phyloP scores from a whole-genome alignment of 192 early-diverging fungal genomes.

The Linnemannia exigua region DNA sequence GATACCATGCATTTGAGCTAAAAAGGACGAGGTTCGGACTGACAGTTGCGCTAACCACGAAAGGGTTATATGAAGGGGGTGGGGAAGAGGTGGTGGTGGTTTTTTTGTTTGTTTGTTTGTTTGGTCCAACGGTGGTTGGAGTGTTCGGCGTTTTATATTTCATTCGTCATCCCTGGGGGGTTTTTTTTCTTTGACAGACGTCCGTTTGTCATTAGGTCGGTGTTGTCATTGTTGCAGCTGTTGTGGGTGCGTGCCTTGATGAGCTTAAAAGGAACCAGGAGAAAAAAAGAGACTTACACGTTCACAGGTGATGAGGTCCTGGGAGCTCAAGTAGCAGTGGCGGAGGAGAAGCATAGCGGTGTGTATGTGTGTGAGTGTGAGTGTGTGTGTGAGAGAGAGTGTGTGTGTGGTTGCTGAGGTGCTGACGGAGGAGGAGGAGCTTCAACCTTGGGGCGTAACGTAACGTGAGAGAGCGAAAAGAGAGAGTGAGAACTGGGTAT shows the following conservation, averaged over 20 bases:
- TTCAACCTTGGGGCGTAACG: neutral
- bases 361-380: neutral
- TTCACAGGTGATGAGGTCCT: constrained; percentile 74
- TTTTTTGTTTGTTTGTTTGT: neutral
- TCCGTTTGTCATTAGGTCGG: neutral
- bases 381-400: neutral
- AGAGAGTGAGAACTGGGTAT: too few relatives aligned
- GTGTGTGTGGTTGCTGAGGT: too few relatives aligned
- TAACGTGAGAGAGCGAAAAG: neutral
- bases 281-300: constrained; percentile 44
- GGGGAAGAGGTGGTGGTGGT: neutral
- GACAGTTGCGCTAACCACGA: constrained; percentile 2
- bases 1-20: too few relatives aligned
- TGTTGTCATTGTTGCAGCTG: neutral
- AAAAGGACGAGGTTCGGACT: neutral
- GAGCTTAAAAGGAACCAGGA: neutral
- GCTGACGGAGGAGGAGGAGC: neutral
- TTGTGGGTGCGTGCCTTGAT: neutral
- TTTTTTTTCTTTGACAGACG: neutral
- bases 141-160: neutral
- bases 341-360: constrained; percentile 61
- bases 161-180: neutral
- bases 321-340: constrained; percentile 62
- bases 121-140: neutral
- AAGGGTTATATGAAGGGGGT: constrained; percentile 26